Conservation (phyloP, 2,329 filamentous ascomycete species). For the Pyrenophora teres region DNA sequence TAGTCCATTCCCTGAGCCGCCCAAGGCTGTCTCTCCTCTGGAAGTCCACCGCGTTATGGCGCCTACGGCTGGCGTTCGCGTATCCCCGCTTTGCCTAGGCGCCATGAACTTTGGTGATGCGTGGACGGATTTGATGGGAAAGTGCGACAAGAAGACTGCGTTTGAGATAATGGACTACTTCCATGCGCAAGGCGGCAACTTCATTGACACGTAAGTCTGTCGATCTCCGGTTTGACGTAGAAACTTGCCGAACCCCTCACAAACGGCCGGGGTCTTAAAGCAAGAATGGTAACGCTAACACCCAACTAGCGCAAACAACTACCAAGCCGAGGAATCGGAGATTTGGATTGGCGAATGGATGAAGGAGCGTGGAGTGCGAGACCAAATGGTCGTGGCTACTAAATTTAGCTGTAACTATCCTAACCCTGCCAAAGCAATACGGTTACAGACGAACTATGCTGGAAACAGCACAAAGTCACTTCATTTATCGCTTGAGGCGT, state of each 20-base stretch:
- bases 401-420: conserved; percentile 54
- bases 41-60: conserved; percentile 59
- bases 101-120: conserved; percentile 61
- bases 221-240: neutral
- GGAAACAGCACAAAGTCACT: conserved; percentile 50
- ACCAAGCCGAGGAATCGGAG: conserved; percentile 56
- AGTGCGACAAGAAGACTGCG: conserved; percentile 51
- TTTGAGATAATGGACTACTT: conserved; percentile 57
- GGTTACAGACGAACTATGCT: conserved; percentile 48
- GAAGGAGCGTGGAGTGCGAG: conserved; percentile 49
- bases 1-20: conserved; percentile 33
- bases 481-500: conserved; percentile 45
- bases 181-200: conserved; percentile 56
- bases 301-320: conserved; percentile 50
- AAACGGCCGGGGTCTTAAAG: too few species aligned
- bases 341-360: conserved; percentile 59
- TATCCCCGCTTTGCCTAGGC: conserved; percentile 60
- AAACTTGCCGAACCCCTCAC: too few species aligned
- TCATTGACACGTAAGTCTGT: conserved; percentile 54
- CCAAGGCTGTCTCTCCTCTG: conserved; percentile 47
- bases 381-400: conserved; percentile 60
- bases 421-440: conserved; percentile 29
- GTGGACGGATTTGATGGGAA: conserved; percentile 51
- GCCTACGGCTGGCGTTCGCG: conserved; percentile 57
- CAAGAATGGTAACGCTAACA: neutral